A percentile compares a stretch with the other conserved stretches of the same genome.
phyloP scores from a whole-genome alignment of 345 rosid species.

The Dovyalis caffra region DNA sequence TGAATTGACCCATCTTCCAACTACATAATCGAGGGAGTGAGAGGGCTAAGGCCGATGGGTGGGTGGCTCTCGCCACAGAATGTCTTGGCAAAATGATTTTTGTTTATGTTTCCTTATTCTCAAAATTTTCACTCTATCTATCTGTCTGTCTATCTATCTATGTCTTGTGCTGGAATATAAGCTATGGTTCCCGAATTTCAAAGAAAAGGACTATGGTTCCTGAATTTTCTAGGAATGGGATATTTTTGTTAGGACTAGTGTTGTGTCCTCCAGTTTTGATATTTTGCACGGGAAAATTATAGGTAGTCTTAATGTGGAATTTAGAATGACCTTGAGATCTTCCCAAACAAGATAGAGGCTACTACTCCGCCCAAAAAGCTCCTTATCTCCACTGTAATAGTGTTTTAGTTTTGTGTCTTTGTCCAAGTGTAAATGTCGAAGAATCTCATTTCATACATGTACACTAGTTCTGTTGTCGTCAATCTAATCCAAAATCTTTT shows the following conservation, averaged over 20 bases:
- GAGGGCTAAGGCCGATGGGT: background rate
- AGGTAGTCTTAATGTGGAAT: background rate
- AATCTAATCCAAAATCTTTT: constrained; percentile 7
- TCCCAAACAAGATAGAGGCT: background rate
- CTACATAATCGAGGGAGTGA: background rate
- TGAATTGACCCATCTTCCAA: background rate
- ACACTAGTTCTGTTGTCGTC: background rate
- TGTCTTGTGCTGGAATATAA: too few relatives aligned
- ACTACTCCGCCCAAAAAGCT: background rate
- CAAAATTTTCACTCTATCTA: too few relatives aligned
- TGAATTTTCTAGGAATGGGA: background rate
- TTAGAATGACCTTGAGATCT: background rate
- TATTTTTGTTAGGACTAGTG: background rate
- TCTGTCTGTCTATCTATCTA: too few relatives aligned
- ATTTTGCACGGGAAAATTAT: background rate
- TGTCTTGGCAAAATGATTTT: background rate
- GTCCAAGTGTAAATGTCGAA: background rate
- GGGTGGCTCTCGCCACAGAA: background rate
- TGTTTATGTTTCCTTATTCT: background rate
- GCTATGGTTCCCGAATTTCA: background rate
- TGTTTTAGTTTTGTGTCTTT: background rate
- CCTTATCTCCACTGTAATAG: constrained; percentile 15
- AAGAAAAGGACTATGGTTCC: background rate
- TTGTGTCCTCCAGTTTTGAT: background rate
- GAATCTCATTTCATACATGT: constrained; percentile 8